Evolutionary conservation across 257 asterid genomes (phyloP).

Genomic region (Nicotiana sylvestris): DNA sequence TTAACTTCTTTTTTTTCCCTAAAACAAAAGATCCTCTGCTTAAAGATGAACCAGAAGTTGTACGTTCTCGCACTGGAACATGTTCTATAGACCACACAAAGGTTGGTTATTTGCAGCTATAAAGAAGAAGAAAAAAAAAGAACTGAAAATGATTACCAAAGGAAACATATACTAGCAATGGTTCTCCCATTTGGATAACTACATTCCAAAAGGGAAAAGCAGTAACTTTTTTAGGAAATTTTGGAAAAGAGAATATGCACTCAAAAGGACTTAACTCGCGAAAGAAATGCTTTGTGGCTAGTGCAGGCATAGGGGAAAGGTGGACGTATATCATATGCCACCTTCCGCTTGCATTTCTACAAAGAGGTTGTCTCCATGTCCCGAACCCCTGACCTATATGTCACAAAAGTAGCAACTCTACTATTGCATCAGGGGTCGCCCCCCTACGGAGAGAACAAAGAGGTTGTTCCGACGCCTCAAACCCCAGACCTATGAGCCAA

Average conservation of each 20-base stretch:
- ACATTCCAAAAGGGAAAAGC: not conserved
- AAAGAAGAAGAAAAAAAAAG: not conserved
- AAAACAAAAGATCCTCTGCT: not conserved
- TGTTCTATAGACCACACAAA: not conserved
- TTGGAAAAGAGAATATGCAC: not conserved
- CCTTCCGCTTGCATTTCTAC: not conserved
- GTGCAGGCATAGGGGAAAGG: not conserved
- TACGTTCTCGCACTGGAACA: not conserved
- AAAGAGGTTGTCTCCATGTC: not conserved
- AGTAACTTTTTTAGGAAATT: no score
- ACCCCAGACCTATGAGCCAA: not conserved
- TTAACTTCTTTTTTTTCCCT: not conserved
- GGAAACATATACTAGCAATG: not conserved
- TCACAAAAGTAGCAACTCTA: not conserved
- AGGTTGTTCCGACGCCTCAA: not conserved
- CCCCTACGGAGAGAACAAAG: not conserved
- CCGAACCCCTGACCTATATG: not conserved
- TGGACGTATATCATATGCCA: not conserved
- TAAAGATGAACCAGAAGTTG: not conserved
- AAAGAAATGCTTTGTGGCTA: not conserved
- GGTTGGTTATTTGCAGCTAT: not conserved
- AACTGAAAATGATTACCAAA: not conserved
- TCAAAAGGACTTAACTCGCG: not conserved
- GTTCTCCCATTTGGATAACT: not conserved
- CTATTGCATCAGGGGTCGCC: not conserved